phyloP scores from a whole-genome alignment of 2,329 filamentous ascomycete genomes.

The Aspergillus brasiliensis region DNA sequence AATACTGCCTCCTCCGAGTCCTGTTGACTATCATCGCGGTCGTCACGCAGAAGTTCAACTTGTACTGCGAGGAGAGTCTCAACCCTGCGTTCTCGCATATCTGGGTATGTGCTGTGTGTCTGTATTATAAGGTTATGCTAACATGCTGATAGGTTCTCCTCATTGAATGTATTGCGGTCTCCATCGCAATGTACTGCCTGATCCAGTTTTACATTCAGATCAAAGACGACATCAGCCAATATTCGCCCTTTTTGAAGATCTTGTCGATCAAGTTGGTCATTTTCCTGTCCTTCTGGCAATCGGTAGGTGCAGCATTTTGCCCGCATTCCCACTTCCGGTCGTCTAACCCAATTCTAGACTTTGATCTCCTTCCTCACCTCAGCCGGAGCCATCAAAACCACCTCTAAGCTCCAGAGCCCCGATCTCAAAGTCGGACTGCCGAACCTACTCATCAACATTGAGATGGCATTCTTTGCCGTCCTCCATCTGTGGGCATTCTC shows the following conservation, averaged over 20 bases:
- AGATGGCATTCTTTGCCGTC: conserved; percentile 80
- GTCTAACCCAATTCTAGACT: conserved; percentile 36
- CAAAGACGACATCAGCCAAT: conserved; percentile 65
- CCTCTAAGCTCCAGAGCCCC: conserved; percentile 64
- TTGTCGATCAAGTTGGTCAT: conserved; percentile 87
- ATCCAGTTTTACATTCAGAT: conserved; percentile 86
- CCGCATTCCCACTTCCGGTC: not conserved
- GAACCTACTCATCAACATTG: conserved; percentile 73
- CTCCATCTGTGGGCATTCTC: conserved; percentile 83
- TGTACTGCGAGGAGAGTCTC: conserved; percentile 78
- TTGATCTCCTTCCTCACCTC: conserved; percentile 65
- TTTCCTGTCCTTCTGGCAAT: conserved; percentile 89
- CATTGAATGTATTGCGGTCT: conserved; percentile 71
- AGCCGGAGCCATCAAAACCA: conserved; percentile 65
- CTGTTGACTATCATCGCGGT: conserved; percentile 78
- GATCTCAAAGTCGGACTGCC: conserved; percentile 83
- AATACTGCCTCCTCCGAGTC: conserved; percentile 81
- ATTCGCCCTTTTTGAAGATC: conserved; percentile 77
- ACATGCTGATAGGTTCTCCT: conserved; percentile 57
- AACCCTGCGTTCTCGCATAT: conserved; percentile 79
- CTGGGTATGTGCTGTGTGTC: conserved; percentile 62
- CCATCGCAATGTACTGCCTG: conserved; percentile 84
- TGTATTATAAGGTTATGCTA: not conserved
- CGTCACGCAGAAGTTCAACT: conserved; percentile 66
- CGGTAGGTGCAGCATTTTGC: conserved; percentile 36